Conservation (phyloP, 2,329 filamentous ascomycete species). For the Chalara sp. region DNA sequence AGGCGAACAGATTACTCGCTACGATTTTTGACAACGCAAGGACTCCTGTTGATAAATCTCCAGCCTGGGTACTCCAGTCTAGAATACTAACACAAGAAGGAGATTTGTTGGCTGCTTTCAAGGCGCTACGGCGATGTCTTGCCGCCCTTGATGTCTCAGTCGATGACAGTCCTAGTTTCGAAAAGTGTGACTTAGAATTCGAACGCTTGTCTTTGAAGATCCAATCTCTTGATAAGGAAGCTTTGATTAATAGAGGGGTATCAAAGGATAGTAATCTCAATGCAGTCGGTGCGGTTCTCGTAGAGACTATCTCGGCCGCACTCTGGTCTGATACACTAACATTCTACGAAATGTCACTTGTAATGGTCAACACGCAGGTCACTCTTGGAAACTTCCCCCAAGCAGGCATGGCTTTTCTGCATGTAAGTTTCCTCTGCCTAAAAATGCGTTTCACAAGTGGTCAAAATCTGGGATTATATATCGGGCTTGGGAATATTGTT, state of each 20-base stretch:
- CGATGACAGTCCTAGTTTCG: conserved; percentile 59
- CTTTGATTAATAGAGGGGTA: conserved; percentile 37
- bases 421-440: conserved; percentile 25
- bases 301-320: conserved; percentile 62
- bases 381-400: conserved; percentile 60
- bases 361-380: conserved; percentile 61
- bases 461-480: too few relatives aligned
- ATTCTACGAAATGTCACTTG: conserved; percentile 66
- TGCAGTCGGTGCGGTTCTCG: conserved; percentile 62
- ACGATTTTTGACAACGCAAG: conserved; percentile 65
- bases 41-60: conserved; percentile 71
- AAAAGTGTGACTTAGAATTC: conserved; percentile 73
- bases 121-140: conserved; percentile 64
- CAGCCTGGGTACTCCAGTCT: conserved; percentile 77
- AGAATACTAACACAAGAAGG: conserved; percentile 71
- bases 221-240: conserved; percentile 45
- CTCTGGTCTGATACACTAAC: conserved; percentile 67
- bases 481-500: too few relatives aligned
- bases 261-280: conserved; percentile 47
- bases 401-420: conserved; percentile 60
- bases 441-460: too few relatives aligned
- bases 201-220: conserved; percentile 54
- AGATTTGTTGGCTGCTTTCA: conserved; percentile 62
- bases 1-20: conserved; percentile 62
- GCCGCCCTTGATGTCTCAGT: conserved; percentile 61